Percentiles rank a stretch among this genome's conserved stretches.
phyloP scores from a whole-genome alignment of 176 grass and related monocot genomes.

The Triticum monococcum region DNA sequence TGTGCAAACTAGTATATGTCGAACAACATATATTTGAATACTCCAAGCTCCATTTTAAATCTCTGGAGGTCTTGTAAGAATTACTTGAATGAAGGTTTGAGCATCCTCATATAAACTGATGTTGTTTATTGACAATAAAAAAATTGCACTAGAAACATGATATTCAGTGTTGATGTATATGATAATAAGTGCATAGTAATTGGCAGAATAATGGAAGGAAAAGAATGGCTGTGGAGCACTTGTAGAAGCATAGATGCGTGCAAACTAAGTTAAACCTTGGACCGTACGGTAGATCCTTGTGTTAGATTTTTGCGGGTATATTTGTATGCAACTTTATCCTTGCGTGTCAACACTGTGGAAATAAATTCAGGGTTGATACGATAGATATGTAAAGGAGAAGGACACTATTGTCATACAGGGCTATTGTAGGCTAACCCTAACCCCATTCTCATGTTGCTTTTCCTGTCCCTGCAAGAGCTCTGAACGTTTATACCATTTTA shows the following conservation, averaged over 20 bases:
- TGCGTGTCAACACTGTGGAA: neutral
- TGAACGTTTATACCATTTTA: neutral
- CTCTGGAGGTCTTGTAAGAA: neutral
- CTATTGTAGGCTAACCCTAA: neutral
- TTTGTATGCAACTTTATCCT: neutral
- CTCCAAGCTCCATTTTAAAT: neutral
- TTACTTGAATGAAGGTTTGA: neutral
- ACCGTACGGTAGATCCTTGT: neutral
- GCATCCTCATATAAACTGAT: neutral
- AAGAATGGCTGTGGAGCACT: neutral
- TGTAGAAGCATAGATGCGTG: neutral
- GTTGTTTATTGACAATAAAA: neutral
- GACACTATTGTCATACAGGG: neutral
- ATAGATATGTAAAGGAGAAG: neutral
- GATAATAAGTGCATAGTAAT: neutral
- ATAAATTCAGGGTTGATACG: neutral
- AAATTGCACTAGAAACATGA: neutral
- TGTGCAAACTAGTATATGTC: neutral
- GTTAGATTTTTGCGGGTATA: neutral
- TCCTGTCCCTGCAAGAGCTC: neutral
- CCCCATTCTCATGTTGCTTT: neutral
- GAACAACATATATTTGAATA: neutral
- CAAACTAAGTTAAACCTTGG: neutral
- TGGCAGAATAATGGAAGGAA: neutral
- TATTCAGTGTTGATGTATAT: neutral